A percentile compares a stretch with the other conserved stretches of the same genome.
Evolutionary conservation across 352 stramenopile species (phyloP).

Genomic region (Pythium rhizo-oryzae): DNA sequence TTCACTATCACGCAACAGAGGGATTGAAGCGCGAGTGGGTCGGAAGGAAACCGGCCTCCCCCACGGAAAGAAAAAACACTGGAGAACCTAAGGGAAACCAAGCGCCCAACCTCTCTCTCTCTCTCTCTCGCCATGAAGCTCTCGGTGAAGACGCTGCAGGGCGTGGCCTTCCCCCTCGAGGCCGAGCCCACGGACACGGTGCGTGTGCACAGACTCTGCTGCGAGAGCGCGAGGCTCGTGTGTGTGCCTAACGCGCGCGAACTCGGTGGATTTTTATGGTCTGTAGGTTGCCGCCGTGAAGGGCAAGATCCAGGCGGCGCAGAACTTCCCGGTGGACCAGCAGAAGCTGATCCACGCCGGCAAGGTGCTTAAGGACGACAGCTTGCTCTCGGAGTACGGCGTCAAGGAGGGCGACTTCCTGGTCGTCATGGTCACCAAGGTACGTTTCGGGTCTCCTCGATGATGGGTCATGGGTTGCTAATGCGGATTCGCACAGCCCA

Average conservation of each 20-base stretch:
- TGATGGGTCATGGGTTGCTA: no score
- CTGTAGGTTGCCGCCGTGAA: slow-evolving; percentile 80
- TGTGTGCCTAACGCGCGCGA: neutral
- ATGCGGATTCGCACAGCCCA: no score
- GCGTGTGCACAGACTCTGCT: neutral
- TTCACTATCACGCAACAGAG: slow-evolving; percentile 26
- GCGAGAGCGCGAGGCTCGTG: no score
- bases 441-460: no score
- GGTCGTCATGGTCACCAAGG: slow-evolving; percentile 89
- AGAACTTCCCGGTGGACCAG: slow-evolving; percentile 69
- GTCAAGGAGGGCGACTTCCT: slow-evolving; percentile 90
- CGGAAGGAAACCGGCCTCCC: slow-evolving; percentile 6
- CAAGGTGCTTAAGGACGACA: slow-evolving; percentile 90
- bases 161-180: slow-evolving; percentile 79
- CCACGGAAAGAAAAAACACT: slow-evolving; percentile 11
- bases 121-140: slow-evolving; percentile 66
- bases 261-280: neutral
- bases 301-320: slow-evolving; percentile 73
- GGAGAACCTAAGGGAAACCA: no score
- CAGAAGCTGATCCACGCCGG: slow-evolving; percentile 89
- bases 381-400: slow-evolving; percentile 76
- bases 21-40: slow-evolving; percentile 20
- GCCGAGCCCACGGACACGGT: slow-evolving; percentile 76
- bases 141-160: slow-evolving; percentile 87
- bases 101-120: no score